Evolutionary conservation across 306 rosid genomes (phyloP).

Genomic region (Trichosanthes truncata): DNA sequence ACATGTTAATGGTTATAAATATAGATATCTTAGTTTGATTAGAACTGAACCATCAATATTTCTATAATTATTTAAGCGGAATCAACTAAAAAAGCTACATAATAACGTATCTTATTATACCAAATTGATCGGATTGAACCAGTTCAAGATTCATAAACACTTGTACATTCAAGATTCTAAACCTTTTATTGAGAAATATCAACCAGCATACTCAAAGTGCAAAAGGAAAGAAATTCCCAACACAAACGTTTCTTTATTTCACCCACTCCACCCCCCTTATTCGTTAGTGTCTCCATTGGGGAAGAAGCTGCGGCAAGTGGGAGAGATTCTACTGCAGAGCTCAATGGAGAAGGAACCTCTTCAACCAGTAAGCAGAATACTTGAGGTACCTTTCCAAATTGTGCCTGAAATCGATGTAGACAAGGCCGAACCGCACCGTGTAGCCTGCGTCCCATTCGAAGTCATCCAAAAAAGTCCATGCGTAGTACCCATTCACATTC

Average conservation of each 20-base stretch:
- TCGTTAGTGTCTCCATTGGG: not conserved
- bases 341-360: slow-evolving; percentile 11
- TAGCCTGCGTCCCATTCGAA: slow-evolving; percentile 24
- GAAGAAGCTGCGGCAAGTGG: not conserved
- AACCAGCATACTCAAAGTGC: not conserved
- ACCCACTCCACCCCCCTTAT: not conserved
- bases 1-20: too few species aligned
- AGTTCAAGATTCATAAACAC: not conserved
- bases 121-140: not conserved
- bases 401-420: slow-evolving; percentile 13
- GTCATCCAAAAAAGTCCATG: slow-evolving; percentile 18
- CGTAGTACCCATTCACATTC: slow-evolving; percentile 17
- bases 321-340: not conserved
- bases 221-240: not conserved
- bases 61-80: not conserved
- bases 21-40: too few species aligned
- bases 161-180: not conserved
- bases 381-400: slow-evolving; percentile 16
- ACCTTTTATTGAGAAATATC: not conserved
- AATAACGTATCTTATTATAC: not conserved
- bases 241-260: not conserved
- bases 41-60: not conserved
- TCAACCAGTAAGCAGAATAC: slow-evolving; percentile 19
- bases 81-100: not conserved
- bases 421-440: slow-evolving; percentile 17